These are phyloP conservation scores for Simplicillium aogashimaense DNA, from an alignment of 2,329 filamentous ascomycete genomes.

Conservation along the genomic window DNA sequence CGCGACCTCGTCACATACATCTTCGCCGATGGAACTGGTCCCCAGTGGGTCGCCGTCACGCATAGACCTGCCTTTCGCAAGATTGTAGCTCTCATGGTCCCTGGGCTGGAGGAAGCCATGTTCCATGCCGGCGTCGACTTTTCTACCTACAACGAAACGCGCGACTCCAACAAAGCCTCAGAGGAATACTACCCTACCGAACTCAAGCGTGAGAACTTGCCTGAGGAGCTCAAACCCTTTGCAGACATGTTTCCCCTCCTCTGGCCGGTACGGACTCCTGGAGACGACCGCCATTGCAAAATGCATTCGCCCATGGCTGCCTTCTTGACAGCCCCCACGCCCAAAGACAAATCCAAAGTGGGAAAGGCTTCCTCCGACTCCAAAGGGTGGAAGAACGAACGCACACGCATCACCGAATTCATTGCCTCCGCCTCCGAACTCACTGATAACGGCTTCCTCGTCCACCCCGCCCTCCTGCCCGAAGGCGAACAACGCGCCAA, in stretches of 20 bases:
- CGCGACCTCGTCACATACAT: conserved; percentile 57
- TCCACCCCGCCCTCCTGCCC: conserved; percentile 70
- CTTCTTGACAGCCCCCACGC: conserved; percentile 66
- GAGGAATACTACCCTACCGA: conserved; percentile 51
- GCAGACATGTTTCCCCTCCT: conserved; percentile 77
- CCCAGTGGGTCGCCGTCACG: conserved; percentile 54
- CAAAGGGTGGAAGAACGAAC: conserved; percentile 60
- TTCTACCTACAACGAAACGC: conserved; percentile 31
- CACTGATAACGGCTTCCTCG: conserved; percentile 69
- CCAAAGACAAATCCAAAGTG: conserved; percentile 53
- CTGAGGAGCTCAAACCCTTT: conserved; percentile 52
- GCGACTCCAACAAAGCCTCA: conserved; percentile 30
- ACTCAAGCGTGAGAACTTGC: conserved; percentile 40
- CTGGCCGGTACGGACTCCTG: conserved; percentile 82
- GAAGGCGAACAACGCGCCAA: conserved; percentile 43
- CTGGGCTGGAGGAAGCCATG: conserved; percentile 83
- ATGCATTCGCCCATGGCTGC: conserved; percentile 82
- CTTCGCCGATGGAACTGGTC: conserved; percentile 53
- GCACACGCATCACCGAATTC: conserved; percentile 75
- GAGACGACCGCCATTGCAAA: conserved; percentile 69
- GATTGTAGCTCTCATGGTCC: conserved; percentile 84
- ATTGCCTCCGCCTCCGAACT: conserved; percentile 65
- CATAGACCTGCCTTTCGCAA: conserved; percentile 60
- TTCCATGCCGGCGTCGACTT: conserved; percentile 56
- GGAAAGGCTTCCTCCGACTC: conserved; percentile 53